Base-by-base conservation (phyloP, 768 basidiomycete species). In the Russula sp. region DNA sequence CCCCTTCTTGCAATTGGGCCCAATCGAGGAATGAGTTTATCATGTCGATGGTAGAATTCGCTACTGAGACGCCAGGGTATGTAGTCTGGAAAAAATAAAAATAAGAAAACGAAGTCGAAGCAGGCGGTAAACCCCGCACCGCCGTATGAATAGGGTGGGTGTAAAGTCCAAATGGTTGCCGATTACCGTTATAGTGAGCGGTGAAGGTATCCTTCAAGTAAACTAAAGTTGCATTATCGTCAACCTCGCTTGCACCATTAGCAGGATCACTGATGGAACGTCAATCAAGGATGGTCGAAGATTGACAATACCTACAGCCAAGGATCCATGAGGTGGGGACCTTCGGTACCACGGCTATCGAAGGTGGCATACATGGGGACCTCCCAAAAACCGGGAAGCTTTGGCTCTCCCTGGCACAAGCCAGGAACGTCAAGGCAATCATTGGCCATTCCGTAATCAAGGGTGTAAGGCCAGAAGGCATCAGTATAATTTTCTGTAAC, bases 361-460 rank as follows among this genome's bases (percentile, higher is more conserved):
- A 90, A 90, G 72, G 83, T 80, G 0, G 84, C 84, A 70, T 89
- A 89, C 88, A 91, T 90, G 1, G 90, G 90, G 56, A 90, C 78
- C 73, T 91, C 88, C 90, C 90, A 92, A 69, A 92, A 79, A 5
- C 90, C 89, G 22, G 87, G 86, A 2, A 90, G 74, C 65, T 81
- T 80, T 7, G 86, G 86, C 73, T 86, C 70, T 47, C 90, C 89
- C 67, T 83, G 79, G 73, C 90, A 90, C 3, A 79, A 72, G 32
- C 77, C 79, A 0, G 70, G 68, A 4, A 84, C 78, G 8, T 73
- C 70, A 59, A 88, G 70, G 66, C 90, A 92, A 69, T 90, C 79
- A 69, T 92, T 92, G 22, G 88, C 85, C 75, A 92, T 76, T 20
- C 90, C 90, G 69, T 86, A 69, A 71, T 92, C 90, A 54, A 92